Evolutionary conservation across 352 stramenopile genomes (phyloP), one percentile per base, ranked within the genome.

Genomic region (Globisporangium paroecandrum): DNA sequence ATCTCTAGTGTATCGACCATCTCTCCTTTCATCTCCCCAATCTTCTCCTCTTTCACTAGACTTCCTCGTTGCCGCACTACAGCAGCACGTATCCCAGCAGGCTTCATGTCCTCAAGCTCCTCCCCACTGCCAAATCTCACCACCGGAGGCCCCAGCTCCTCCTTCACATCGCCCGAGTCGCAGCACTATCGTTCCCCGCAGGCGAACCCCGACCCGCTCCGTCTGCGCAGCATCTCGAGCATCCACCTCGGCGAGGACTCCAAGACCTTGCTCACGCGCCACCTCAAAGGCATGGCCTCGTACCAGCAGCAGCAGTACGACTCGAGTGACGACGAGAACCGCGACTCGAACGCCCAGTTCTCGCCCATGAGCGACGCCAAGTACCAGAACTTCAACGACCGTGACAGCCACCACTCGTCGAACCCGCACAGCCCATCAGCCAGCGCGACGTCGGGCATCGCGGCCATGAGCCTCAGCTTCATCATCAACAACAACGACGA

Each of bases 391-490:
- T 29, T 27, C 22, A 56, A 56, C 49, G 22, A 56, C 49, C 49
- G 22, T 15, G n/a, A 56, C 49, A 27, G 49, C 49, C 66, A 83
- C 71, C 38, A 72, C 24, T 51, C 43, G 43, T 55, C 55, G n/a
- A 66, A 76, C 66, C 46, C 51, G 4, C 38, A 62, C 57, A 68
- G 62, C 32, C 65, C 66, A 4, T 74, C 69, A 55, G 61, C 74
- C 29, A 64, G 68, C 58, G 75, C 74, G 55, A 79, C 83, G 43
- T 85, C 73, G 27, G 77, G 80, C 58, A 90, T 90, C 55, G 78
- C 82, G 18, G 84, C 85, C 68, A 93, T 93, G 85, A 90, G 85
- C 24, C 83, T 93, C 58, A 91, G 85, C 79, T 93, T 85, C 70
- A 93, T 93, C 73, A 87, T 91, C 59, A 89, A 93, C 73, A 66